A percentile compares a stretch with the other conserved stretches of the same genome.
Conservation (phyloP, 768 basidiomycete genomes). For the Termitomyces sp. region DNA sequence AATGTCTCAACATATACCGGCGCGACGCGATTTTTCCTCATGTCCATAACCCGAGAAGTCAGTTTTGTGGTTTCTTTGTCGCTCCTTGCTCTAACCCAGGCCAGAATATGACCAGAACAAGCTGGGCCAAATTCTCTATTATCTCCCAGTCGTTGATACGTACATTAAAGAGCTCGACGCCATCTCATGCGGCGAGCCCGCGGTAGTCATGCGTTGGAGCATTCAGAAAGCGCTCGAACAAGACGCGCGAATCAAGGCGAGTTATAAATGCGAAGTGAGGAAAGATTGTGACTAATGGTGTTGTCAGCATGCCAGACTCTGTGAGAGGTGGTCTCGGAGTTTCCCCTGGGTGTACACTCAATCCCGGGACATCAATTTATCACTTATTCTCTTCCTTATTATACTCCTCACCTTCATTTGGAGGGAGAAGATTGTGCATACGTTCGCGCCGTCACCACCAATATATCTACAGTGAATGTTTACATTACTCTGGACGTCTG, state of each 20-base stretch:
- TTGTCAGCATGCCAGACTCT: slow-evolving; percentile 27
- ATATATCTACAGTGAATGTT: background rate
- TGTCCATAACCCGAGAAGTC: slow-evolving; percentile 16
- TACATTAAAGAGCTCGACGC: slow-evolving; percentile 24
- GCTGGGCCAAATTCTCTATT: slow-evolving; percentile 20
- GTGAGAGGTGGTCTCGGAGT: slow-evolving; percentile 25
- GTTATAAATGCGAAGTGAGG: background rate
- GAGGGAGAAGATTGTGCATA: slow-evolving; percentile 18
- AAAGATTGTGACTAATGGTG: background rate
- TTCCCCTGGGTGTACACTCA: slow-evolving; percentile 21
- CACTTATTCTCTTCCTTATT: slow-evolving; percentile 21
- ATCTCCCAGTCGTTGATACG: slow-evolving; percentile 16
- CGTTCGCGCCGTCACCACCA: background rate
- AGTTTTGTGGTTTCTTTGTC: slow-evolving; percentile 8
- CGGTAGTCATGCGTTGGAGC: slow-evolving; percentile 23
- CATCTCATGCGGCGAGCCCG: slow-evolving; percentile 10
- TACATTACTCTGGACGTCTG: background rate
- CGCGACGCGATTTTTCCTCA: slow-evolving; percentile 27
- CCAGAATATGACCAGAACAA: slow-evolving; percentile 11
- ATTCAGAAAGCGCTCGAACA: slow-evolving; percentile 22
- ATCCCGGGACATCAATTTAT: slow-evolving; percentile 12
- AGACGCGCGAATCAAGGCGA: slow-evolving; percentile 9
- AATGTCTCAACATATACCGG: slow-evolving; percentile 19
- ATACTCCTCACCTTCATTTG: slow-evolving; percentile 24
- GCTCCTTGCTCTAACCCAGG: background rate